Evolutionary conservation across 305 asterid species (phyloP), one percentile per base, ranked within the genome.

Genomic region (Fraxinus velutina): DNA sequence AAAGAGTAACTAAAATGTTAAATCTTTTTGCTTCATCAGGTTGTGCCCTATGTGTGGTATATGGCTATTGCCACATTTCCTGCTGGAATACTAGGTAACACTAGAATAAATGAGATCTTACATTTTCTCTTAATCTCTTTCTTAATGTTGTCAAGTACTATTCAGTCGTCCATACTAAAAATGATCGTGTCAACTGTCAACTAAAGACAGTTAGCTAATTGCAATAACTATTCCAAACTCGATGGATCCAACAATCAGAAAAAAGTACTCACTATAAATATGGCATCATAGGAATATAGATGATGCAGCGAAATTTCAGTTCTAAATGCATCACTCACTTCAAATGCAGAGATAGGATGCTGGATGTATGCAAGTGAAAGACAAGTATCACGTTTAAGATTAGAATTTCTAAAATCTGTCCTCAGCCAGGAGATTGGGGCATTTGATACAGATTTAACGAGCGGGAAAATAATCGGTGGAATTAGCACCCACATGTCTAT

Each of bases 11-110:
- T 71, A 6, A 47, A 76, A 29, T 44, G 24, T 8, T 2, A 1
- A 22, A 62, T 68, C 47, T 44, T 83, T 72, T 62, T 78, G 64
- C 81, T 80, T 80, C 44, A 81, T 78, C 91, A 92, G 97, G 94
- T 93, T 30, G 86, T 93, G 62, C 97, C 98, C 1, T 93, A 84
- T 70, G 97, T 92, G 78, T 93, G 97, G 96, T 93, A 90, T 84
- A 93, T 93, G 98, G 97, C 98, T 50, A 80, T 92, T 2, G 96
- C 97, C 4, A 93, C 98, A 32, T 92, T 93, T 86, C 98, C 97
- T 68, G 94, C 98, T 42, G 98, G 98, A 81, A 80, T 92, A 79
- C 80, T 91, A 66, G 98, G 97, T 93, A 88, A 84, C 17, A 52
- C 24, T 52, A 52, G 22, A 52, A 15, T 62, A 22, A 62, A 62